Evolutionary conservation across 202 grass and related monocot genomes (phyloP), one percentile per base, ranked within the genome.

Genomic region (Brachypodium distachyon): DNA sequence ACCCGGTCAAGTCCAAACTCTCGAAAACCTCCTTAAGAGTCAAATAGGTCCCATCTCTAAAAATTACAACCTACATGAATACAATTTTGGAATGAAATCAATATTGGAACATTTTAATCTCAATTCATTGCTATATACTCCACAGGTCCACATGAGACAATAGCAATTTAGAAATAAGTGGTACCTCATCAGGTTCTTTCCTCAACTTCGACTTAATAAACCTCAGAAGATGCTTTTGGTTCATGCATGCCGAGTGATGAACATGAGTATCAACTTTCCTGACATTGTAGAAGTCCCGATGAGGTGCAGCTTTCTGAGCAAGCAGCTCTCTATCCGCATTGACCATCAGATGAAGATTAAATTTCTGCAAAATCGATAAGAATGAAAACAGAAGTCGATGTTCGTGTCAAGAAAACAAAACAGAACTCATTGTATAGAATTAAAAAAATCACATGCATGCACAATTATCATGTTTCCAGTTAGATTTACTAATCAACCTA

Each of bases 221-320:
- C 87, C 83, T 87, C 77, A 93, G 67, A 13, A 97, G 59, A 91
- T 97, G 93, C 23, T 97, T 97, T 83, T 93, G 93, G 43, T 97
- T 97, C 93, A 97, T 97, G 75, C 93, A 97, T n/a, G 93, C 93
- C 13, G 93, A 97, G 76, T 97, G 93, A 76, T 97, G 93, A 84
- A 97, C 86, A 85, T 97, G 93, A 81, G 93, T 97, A 69, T 97
- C 93, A 75, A 97, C 93, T 75, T 97, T 97, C 61, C 93, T 84
- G 70, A 97, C 93, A 42, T 97, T 97, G 75, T 97, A 97, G 68
- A 97, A 93, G 71, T 97, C 93, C 74, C 90, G 84, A 61, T 93
- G 93, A 18, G 93, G 93, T 87, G 93, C 93, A 87, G 85, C 83
- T 86, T 97, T 97, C 74, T 93, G 93, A 77, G 93, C 93, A 85